A percentile compares a stretch with the other conserved stretches of the same genome.
Conservation (phyloP, 1,139 yeast species). For the Saccharomyces uvarum region DNA sequence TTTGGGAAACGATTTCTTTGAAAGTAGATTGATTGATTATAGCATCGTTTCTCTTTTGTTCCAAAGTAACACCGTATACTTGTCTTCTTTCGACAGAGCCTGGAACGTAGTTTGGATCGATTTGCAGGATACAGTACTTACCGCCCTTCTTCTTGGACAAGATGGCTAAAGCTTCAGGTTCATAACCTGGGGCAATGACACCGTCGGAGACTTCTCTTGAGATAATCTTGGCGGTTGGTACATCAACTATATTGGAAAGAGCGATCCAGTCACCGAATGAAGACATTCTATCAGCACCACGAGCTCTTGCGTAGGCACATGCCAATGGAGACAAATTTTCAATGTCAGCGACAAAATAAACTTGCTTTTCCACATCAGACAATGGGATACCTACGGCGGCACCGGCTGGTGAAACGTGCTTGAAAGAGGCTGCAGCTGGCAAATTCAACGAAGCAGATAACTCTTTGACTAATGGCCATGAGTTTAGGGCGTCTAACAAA, state of each 20-base stretch:
- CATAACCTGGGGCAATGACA: conserved; percentile 95
- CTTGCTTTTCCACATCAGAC: conserved; percentile 82
- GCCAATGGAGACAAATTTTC: conserved; percentile 95
- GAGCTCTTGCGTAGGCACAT: conserved; percentile 96
- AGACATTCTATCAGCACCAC: conserved; percentile 99
- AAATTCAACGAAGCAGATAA: conserved; percentile 85
- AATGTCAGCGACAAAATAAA: conserved; percentile 89
- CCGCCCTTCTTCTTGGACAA: conserved; percentile 92
- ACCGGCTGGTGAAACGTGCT: conserved; percentile 98
- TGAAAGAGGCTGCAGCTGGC: conserved; percentile 98
- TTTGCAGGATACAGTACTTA: conserved; percentile 90
- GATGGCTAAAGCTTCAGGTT: conserved; percentile 83
- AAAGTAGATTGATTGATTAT: conserved; percentile 81
- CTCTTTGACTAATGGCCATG: conserved; percentile 98
- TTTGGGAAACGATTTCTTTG: conserved; percentile 82
- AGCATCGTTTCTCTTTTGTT: conserved; percentile 97
- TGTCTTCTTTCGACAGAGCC: conserved; percentile 79
- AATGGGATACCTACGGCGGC: conserved; percentile 95
- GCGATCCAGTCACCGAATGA: conserved; percentile 98
- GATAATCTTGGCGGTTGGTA: conserved; percentile 93
- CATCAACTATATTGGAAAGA: conserved; percentile 87
- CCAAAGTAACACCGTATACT: conserved; percentile 89
- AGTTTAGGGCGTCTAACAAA: conserved; percentile 88
- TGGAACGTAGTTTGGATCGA: conserved; percentile 89
- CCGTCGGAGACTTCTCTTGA: conserved; percentile 97